phyloP scores from a whole-genome alignment of 352 stramenopile genomes.

The Phytophthora macrochlamydospora region DNA sequence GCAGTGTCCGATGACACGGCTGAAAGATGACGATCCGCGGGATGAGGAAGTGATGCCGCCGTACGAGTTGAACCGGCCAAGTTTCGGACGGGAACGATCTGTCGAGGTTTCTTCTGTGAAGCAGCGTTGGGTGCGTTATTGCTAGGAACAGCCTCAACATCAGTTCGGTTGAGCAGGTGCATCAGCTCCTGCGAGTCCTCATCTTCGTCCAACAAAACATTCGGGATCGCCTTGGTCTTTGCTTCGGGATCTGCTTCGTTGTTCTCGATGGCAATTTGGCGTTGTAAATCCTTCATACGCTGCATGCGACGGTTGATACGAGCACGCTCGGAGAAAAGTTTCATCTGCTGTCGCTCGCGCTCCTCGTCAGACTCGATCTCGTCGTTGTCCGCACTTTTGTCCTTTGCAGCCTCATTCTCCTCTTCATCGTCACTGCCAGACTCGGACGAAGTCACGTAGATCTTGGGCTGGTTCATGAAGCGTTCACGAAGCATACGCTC shows the following conservation, averaged over 20 bases:
- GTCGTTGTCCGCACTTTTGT: constrained; percentile 40
- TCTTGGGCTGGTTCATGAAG: constrained; percentile 78
- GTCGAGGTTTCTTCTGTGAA: constrained; percentile 12
- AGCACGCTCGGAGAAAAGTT: constrained; percentile 81
- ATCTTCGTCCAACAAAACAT: constrained; percentile 76
- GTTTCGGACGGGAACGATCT: constrained; percentile 31
- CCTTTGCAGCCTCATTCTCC: constrained; percentile 23
- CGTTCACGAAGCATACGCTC: constrained; percentile 78
- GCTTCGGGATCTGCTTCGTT: constrained; percentile 35
- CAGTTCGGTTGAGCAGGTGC: constrained; percentile 64
- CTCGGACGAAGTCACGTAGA: constrained; percentile 89
- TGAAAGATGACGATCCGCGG: constrained; percentile 67
- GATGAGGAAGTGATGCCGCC: constrained; percentile 44
- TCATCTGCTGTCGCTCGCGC: constrained; percentile 85
- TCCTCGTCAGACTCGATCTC: constrained; percentile 80
- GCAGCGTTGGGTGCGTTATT: constrained; percentile 5
- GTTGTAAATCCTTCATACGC: constrained; percentile 84
- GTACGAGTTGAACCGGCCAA: constrained; percentile 65
- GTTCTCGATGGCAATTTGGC: constrained; percentile 55
- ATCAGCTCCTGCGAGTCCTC: constrained; percentile 80
- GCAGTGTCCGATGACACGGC: constrained; percentile 67
- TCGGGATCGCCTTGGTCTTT: constrained; percentile 41
- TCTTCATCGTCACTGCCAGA: constrained; percentile 70
- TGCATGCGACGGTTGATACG: constrained; percentile 87
- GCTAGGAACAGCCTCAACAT: constrained; percentile 33